These are phyloP conservation scores for Geosmithia flava DNA, from an alignment of 2,329 filamentous ascomycete genomes.

Conservation along the genomic window DNA sequence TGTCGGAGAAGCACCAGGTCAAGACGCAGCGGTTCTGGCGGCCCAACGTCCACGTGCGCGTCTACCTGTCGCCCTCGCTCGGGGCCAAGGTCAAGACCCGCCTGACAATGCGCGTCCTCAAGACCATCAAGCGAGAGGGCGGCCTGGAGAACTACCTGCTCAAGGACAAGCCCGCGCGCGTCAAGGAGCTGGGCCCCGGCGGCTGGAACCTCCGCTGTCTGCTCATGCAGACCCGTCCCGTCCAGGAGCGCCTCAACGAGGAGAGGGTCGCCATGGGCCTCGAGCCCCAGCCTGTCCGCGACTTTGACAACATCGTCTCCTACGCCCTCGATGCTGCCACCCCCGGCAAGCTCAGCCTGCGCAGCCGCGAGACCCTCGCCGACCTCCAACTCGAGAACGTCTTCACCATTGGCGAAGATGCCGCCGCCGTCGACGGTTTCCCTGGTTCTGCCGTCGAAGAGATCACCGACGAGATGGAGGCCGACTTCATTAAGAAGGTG, in stretches of 20 bases:
- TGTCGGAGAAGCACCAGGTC: conserved; percentile 55
- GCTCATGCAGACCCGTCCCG: conserved; percentile 62
- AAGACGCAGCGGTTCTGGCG: conserved; percentile 65
- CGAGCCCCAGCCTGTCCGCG: conserved; percentile 20
- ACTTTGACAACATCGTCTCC: conserved; percentile 23
- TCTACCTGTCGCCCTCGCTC: conserved; percentile 52
- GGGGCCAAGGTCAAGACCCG: conserved; percentile 52
- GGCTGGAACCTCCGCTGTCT: conserved; percentile 88
- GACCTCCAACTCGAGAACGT: not conserved
- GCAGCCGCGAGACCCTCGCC: conserved; percentile 22
- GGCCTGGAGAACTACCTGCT: conserved; percentile 88
- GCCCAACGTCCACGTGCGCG: conserved; percentile 60
- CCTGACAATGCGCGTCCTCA: conserved; percentile 56
- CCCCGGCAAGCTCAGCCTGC: conserved; percentile 21
- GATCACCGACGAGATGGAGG: conserved; percentile 24
- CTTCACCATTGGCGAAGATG: conserved; percentile 32
- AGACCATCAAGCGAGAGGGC: conserved; percentile 71
- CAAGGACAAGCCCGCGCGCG: conserved; percentile 61
- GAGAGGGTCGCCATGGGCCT: conserved; percentile 58
- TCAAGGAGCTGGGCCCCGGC: conserved; percentile 77
- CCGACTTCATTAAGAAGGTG: conserved; percentile 1
- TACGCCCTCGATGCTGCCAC: conserved; percentile 29
- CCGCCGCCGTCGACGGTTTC: conserved; percentile 9
- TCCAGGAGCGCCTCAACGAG: conserved; percentile 52
- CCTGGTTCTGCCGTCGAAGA: conserved; percentile 23